Evolutionary conservation across 306 rosid genomes (phyloP).

Genomic region (Vigna trinervia): DNA sequence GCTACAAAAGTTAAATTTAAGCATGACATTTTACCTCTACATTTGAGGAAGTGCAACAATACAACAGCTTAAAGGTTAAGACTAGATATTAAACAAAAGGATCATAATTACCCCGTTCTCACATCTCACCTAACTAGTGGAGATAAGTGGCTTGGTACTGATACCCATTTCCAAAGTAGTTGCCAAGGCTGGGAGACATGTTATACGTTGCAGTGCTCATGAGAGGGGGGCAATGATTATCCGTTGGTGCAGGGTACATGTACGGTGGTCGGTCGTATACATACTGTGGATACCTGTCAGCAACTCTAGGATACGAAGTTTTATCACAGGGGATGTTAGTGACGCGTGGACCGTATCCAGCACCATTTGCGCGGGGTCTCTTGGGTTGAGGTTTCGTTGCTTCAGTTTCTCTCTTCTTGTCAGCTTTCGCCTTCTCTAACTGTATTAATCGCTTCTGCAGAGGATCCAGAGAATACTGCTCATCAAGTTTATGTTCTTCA

Average conservation of each 20-base stretch:
- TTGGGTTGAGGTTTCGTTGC: conserved; percentile 92
- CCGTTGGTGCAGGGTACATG: conserved; percentile 74
- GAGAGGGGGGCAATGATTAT: conserved; percentile 73
- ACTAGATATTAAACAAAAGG: conserved; percentile 76
- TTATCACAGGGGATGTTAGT: conserved; percentile 70
- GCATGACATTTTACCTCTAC: conserved; percentile 58
- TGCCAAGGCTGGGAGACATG: conserved; percentile 76
- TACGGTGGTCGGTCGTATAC: conserved; percentile 77
- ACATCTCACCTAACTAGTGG: conserved; percentile 63
- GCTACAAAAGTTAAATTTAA: conserved; percentile 66
- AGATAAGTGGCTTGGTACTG: conserved; percentile 95
- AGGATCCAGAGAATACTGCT: conserved; percentile 77
- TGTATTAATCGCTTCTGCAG: conserved; percentile 78
- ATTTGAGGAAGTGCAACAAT: conserved; percentile 65
- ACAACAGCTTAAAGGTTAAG: conserved; percentile 72
- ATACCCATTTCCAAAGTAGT: conserved; percentile 89
- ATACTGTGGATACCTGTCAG: conserved; percentile 88
- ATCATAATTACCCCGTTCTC: conserved; percentile 60
- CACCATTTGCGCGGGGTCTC: conserved; percentile 90
- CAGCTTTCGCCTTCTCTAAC: conserved; percentile 95
- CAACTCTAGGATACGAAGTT: conserved; percentile 73
- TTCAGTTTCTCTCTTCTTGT: conserved; percentile 90
- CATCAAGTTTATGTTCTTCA: conserved; percentile 96
- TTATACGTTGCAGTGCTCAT: conserved; percentile 74
- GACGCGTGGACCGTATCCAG: conserved; percentile 70